Base-by-base conservation (phyloP, 176 grass and related monocot genomes). In the Aegilops speltoides region DNA sequence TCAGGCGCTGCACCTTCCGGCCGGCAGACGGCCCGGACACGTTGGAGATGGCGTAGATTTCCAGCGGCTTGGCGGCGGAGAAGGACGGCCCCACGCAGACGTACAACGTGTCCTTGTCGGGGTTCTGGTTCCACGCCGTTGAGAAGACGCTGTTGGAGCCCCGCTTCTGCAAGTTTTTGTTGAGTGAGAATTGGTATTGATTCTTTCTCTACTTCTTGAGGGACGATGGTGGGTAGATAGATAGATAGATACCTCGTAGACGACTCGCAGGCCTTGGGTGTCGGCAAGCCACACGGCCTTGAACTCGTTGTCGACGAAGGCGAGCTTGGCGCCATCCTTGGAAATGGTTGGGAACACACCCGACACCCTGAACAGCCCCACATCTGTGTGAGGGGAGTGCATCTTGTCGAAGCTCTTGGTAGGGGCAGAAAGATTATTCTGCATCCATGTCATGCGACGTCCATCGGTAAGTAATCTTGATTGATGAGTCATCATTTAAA, bases 221-320 rank as follows among this genome's bases (percentile, higher is more conserved):
- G 46, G 46, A 48, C 46, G 5, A 5, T 48, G 45, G 13, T 48
- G 14, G 4, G 1, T 14, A 1, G 43, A 46, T 48, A 15, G 13
- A 48, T 48, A 13, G 43, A 8, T 31, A 31, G 29, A 8, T 32
- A 67, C 71, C 72, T 67, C 73, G 25, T 46, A 82, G 0, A 86
- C 83, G 16, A 82, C 36, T 0, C 83, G 78, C 54, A 92, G 25
- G 3, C 90, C 86, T 1, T 73, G 7, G 38, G 1, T 66, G 31
- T 89, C 87, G 4, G 87, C 90, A 3, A 92, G 8, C 90, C 87
- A 92, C 3, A 92, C 73, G 0, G 87, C 64, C 33, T 86, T 86
- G 87, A 92, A 89, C n/a, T 83, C 79, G 14, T 92, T 89, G 48
- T 92, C 90, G 0, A 89, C 90, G 25, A 92, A 92, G 8, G 90